These are phyloP conservation scores for Backusella mclennaniae DNA, from an alignment of 192 early-diverging fungal genomes.

Conservation along the genomic window DNA sequence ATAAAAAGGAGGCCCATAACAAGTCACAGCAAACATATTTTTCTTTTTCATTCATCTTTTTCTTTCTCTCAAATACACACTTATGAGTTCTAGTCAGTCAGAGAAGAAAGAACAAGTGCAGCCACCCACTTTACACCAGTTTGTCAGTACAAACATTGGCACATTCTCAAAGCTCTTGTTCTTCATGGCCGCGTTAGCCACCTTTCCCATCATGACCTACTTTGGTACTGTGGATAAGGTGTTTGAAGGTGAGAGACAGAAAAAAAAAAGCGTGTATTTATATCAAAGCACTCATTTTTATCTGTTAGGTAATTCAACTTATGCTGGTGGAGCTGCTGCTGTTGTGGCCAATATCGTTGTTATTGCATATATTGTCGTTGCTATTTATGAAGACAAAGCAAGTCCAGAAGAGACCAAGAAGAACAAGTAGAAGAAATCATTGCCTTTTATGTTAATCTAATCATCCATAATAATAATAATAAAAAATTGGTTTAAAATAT, in stretches of 20 bases:
- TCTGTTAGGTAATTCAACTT: conserved; percentile 46
- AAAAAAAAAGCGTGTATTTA: not conserved
- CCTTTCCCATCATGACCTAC: conserved; percentile 41
- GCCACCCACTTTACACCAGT: not conserved
- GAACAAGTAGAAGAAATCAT: not conserved
- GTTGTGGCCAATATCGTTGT: conserved; percentile 49
- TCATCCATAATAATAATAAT: not conserved
- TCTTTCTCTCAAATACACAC: not conserved
- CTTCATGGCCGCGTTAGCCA: conserved; percentile 44
- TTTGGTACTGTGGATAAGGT: conserved; percentile 34
- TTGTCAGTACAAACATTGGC: not conserved
- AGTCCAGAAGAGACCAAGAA: not conserved
- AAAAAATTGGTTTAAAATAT: not conserved
- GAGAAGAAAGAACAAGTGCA: not conserved
- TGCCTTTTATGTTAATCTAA: not conserved
- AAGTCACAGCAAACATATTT: not conserved
- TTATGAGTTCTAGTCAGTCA: not conserved
- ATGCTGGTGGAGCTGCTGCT: conserved; percentile 52
- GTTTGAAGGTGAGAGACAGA: conserved; percentile 39
- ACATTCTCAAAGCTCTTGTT: conserved; percentile 33
- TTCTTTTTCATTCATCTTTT: not conserved
- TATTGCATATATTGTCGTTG: conserved; percentile 42
- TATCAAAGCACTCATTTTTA: not conserved
- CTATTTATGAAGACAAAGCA: conserved; percentile 41
- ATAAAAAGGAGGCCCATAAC: not conserved